Evolutionary conservation across 768 basidiomycete species (phyloP), one percentile per base, ranked within the genome.

Genomic region (Podaxis rugospora): DNA sequence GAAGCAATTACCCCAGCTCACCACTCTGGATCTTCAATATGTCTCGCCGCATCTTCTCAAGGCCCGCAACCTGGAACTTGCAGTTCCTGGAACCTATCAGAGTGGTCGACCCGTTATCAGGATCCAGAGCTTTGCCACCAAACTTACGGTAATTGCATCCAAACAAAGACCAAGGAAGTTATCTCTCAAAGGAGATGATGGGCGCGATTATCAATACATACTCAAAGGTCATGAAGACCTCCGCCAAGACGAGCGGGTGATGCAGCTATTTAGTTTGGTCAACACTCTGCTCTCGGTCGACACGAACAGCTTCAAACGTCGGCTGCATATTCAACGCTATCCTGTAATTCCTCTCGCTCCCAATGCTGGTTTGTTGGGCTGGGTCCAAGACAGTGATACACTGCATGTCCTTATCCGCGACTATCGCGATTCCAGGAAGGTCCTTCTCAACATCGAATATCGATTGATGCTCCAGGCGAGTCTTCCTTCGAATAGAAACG

Each of bases 141-240:
- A 95, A 67, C 77, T 98, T 64, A 87, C 89, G 4, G 96, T 98
- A 57, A 97, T 99, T 66, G 87, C 90, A 5, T 98, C 96, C 14
- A 99, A 99, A 74, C 96, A 98, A 75, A 88, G 96, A 1, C 97
- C 97, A 1, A 86, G 97, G 47, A 87, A 93, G 51, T 80, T 97
- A 23, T 89, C 84, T 14, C 76, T 98, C 57, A 89, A 87, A 68
- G 97, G 97, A 7, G 89, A 87, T 55, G 97, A 99, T 72, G 95
- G 93, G 5, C 83, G 87, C 66, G 97, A 98, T 64, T 96, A 98
- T 68, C 88, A 93, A 68, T 99, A 93, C 71, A 67, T 82, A 35
- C 80, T 99, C 56, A 99, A 99, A 82, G 97, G 97, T 6, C 97
- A 99, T 73, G 97, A 99, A 76, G 97, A 99, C 77, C 80, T 99